These are phyloP conservation scores for Phylloporus arenicola DNA, from an alignment of 768 basidiomycete species.

Conservation along the genomic window DNA sequence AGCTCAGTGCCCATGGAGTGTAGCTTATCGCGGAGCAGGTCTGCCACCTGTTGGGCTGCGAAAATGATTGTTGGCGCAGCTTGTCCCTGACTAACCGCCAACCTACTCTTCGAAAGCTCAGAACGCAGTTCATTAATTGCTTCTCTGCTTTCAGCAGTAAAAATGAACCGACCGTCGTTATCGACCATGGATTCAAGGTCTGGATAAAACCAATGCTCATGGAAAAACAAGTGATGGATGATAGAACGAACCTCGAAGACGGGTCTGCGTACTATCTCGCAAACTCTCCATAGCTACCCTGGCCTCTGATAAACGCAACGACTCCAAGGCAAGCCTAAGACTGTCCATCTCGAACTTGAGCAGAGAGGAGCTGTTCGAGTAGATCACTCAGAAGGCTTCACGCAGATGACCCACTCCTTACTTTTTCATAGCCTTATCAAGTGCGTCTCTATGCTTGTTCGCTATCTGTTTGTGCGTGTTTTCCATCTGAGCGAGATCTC, in stretches of 20 bases:
- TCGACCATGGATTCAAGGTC: constrained; percentile 29
- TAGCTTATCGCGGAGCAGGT: constrained; percentile 44
- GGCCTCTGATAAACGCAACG: constrained; percentile 20
- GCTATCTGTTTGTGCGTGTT: constrained; percentile 8
- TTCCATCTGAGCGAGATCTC: constrained; percentile 12
- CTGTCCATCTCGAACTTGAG: constrained; percentile 28
- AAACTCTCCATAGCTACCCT: constrained; percentile 24
- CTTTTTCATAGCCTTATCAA: constrained; percentile 18
- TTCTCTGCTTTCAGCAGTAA: constrained; percentile 23
- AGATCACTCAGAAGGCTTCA: not conserved
- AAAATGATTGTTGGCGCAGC: constrained; percentile 5
- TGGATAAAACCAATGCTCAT: constrained; percentile 1
- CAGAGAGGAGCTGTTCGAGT: constrained; percentile 20
- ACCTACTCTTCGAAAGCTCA: constrained; percentile 34
- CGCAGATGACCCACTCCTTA: constrained; percentile 3
- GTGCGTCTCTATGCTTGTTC: constrained; percentile 15
- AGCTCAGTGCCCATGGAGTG: constrained; percentile 39
- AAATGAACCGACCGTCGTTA: constrained; percentile 21
- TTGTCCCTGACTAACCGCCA: not conserved
- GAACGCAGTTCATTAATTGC: constrained; percentile 31
- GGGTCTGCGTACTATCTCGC: constrained; percentile 15
- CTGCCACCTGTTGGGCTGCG: constrained; percentile 44
- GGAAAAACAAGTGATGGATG: not conserved
- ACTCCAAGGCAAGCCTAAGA: constrained; percentile 22
- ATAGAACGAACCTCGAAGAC: constrained; percentile 25